Conservation (phyloP, 2,329 filamentous ascomycete species). For the Neocatenulostroma microsporum region DNA sequence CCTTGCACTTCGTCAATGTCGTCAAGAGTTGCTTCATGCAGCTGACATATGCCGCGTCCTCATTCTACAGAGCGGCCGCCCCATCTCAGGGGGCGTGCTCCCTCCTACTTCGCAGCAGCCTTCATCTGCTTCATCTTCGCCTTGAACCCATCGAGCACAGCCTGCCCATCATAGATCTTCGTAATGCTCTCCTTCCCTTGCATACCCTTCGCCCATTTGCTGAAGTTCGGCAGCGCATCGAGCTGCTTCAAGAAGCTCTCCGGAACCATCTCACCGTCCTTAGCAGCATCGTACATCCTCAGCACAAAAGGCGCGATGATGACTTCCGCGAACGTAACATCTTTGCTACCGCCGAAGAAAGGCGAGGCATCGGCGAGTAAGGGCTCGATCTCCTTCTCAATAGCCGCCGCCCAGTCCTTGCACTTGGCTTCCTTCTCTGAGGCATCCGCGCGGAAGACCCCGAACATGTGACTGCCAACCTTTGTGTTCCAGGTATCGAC, state of each 20-base stretch:
- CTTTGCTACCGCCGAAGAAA: conserved; percentile 40
- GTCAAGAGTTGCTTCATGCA: no score
- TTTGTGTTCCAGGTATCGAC: conserved; percentile 62
- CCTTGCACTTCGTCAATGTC: no score
- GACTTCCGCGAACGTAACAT: conserved; percentile 69
- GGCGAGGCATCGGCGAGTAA: conserved; percentile 46
- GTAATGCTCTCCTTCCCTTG: conserved; percentile 52
- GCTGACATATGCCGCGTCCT: no score
- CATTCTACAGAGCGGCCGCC: no score
- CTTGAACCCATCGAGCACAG: conserved; percentile 37
- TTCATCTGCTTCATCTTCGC: conserved; percentile 34
- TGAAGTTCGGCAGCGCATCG: conserved; percentile 49
- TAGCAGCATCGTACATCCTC: conserved; percentile 49
- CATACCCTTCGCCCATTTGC: conserved; percentile 25
- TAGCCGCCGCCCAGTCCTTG: conserved; percentile 46
- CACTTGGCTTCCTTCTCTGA: conserved; percentile 45
- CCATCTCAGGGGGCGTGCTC: no score
- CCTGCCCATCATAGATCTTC: conserved; percentile 50
- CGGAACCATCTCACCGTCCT: conserved; percentile 49
- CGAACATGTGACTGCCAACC: conserved; percentile 43
- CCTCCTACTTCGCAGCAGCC: no score
- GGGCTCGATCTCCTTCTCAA: conserved; percentile 67
- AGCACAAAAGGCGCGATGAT: conserved; percentile 58
- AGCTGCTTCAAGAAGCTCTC: conserved; percentile 41
- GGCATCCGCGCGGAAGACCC: conserved; percentile 38